Conservation (phyloP, 805 yeast species). For the Pichia thaimueangensis region DNA sequence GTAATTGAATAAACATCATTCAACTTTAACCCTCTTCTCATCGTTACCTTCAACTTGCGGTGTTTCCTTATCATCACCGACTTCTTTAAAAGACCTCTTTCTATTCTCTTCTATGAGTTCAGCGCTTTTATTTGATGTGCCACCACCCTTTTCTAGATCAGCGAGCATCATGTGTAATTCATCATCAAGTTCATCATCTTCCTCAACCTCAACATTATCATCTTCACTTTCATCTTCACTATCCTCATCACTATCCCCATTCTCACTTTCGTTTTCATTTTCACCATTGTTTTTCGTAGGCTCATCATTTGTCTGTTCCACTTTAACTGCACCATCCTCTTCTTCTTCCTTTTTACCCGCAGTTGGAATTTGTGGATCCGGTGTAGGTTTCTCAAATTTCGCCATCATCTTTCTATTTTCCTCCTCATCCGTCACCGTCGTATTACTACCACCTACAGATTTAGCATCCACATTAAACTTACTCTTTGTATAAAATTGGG, state of each 20-base stretch:
- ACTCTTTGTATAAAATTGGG: slow-evolving; percentile 24
- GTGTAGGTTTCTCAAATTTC: slow-evolving; percentile 6
- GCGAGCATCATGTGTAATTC: slow-evolving; percentile 8
- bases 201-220: background rate
- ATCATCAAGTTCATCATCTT: slow-evolving; percentile 3
- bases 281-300: background rate
- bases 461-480: background rate
- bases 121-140: background rate
- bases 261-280: background rate
- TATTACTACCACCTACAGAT: background rate
- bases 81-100: background rate
- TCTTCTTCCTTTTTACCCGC: background rate
- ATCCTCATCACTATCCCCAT: background rate
- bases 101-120: background rate
- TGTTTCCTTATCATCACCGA: background rate
- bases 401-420: slow-evolving; percentile 5
- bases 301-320: background rate
- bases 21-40: background rate
- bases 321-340: background rate
- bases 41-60: background rate
- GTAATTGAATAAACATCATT: too few relatives aligned
- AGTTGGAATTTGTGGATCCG: background rate
- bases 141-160: slow-evolving; percentile 8
- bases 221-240: background rate
- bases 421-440: background rate